These are phyloP conservation scores for Syncephalastrum contaminatum DNA, from an alignment of 371 early-diverging fungal species.

Conservation along the genomic window DNA sequence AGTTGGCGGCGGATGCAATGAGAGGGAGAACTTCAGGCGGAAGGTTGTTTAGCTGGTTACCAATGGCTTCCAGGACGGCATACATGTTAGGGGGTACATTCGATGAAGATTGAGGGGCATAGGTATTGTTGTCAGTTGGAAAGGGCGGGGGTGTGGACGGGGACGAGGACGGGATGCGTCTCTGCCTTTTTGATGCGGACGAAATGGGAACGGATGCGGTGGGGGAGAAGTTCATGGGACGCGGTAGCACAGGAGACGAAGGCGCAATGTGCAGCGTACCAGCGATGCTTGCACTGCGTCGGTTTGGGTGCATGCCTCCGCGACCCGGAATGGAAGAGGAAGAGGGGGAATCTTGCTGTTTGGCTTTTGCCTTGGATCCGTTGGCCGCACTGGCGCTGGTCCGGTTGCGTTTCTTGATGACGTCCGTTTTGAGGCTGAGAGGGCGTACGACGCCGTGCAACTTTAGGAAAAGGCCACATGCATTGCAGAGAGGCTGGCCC, in stretches of 20 bases:
- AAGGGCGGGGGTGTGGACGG: too few relatives aligned
- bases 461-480: conserved; percentile 73
- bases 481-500: conserved; percentile 65
- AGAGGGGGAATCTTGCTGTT: neutral
- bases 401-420: conserved; percentile 81
- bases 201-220: neutral
- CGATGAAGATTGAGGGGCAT: too few relatives aligned
- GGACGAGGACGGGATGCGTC: too few relatives aligned
- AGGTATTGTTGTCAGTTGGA: too few relatives aligned
- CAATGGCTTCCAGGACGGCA: conserved; percentile 15
- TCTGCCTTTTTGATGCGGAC: too few relatives aligned
- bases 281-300: conserved; percentile 1
- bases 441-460: conserved; percentile 88
- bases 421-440: conserved; percentile 75
- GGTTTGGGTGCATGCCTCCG: neutral
- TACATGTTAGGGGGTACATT: conserved; percentile 6
- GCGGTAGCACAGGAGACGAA: neutral
- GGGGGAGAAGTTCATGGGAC: neutral
- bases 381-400: conserved; percentile 29
- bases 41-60: conserved; percentile 13
- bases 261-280: conserved; percentile 7
- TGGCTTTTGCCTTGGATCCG: conserved; percentile 2
- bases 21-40: conserved; percentile 18
- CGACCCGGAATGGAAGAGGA: too few relatives aligned
- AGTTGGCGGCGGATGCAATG: conserved; percentile 21